phyloP scores from a whole-genome alignment of 2,329 filamentous ascomycete genomes.

The Chaetoscypha palmicola region DNA sequence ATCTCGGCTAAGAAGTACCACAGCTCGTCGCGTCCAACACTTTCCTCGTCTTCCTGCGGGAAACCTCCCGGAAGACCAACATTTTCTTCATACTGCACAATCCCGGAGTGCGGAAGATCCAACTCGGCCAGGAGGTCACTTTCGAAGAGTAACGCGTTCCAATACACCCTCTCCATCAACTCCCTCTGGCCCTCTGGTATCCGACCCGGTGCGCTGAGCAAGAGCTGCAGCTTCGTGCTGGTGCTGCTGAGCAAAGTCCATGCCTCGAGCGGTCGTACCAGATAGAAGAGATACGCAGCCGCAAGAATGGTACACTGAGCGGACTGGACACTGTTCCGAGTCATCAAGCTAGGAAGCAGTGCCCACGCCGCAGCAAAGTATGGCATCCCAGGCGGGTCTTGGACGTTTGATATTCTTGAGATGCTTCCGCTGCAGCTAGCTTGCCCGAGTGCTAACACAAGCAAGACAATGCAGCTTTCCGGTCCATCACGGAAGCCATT shows the following conservation, averaged over 20 bases:
- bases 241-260: constrained; percentile 76
- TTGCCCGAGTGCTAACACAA: constrained; percentile 71
- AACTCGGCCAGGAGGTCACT: constrained; percentile 73
- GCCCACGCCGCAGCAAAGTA: constrained; percentile 79
- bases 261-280: constrained; percentile 74
- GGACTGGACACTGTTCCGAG: constrained; percentile 68
- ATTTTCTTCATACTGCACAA: constrained; percentile 74
- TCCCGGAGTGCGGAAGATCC: constrained; percentile 74
- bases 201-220: constrained; percentile 66
- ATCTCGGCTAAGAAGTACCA: constrained; percentile 87
- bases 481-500: constrained; percentile 72
- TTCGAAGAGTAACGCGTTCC: constrained; percentile 76
- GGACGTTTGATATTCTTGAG: constrained; percentile 59
- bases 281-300: constrained; percentile 75
- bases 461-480: constrained; percentile 73
- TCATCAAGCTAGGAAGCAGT: constrained; percentile 71
- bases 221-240: constrained; percentile 72
- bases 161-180: constrained; percentile 71
- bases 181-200: constrained; percentile 66
- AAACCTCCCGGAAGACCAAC: constrained; percentile 74
- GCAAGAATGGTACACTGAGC: constrained; percentile 76
- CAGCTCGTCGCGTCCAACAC: constrained; percentile 65
- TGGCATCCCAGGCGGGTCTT: constrained; percentile 67
- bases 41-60: constrained; percentile 58
- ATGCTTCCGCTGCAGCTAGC: constrained; percentile 72